A percentile compares a stretch with the other conserved stretches of the same genome.
These are phyloP conservation scores for Albophoma yamanashiensis DNA, from an alignment of 2,329 filamentous ascomycete genomes.

Conservation along the genomic window DNA sequence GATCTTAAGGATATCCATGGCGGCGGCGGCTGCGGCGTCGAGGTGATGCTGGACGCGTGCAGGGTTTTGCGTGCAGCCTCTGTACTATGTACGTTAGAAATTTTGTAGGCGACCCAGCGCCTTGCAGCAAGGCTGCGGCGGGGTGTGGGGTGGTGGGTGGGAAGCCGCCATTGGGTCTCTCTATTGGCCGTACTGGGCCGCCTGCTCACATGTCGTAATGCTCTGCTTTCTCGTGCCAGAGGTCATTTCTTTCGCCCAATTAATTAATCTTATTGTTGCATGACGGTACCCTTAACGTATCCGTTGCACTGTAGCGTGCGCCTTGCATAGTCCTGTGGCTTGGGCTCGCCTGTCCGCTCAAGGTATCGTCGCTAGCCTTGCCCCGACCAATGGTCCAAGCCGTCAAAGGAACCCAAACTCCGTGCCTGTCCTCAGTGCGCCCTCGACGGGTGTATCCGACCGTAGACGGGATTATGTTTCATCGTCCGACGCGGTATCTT, in stretches of 20 bases:
- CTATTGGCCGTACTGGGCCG: not conserved
- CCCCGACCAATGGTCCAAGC: not conserved
- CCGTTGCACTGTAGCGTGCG: not conserved
- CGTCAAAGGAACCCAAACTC: not conserved
- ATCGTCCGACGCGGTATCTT: constrained; percentile 13
- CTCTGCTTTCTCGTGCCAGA: not conserved
- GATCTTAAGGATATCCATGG: constrained; percentile 64
- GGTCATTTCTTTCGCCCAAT: not conserved
- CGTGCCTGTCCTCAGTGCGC: not conserved
- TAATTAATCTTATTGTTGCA: not conserved
- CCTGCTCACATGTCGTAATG: not conserved
- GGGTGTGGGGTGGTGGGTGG: constrained; percentile 1
- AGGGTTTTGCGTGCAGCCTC: not conserved
- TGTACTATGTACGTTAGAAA: constrained; percentile 3
- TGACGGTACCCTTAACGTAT: not conserved
- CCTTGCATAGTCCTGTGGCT: not conserved
- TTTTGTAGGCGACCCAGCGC: constrained; percentile 7
- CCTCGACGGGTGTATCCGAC: not conserved
- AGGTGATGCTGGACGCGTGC: not conserved
- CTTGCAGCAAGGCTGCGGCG: constrained; percentile 11
- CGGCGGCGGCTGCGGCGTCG: not conserved
- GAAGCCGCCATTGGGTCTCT: not conserved
- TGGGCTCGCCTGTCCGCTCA: not conserved
- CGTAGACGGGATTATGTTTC: not conserved
- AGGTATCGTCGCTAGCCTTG: not conserved